These are phyloP conservation scores for Penicillium expansum DNA, from an alignment of 2,329 filamentous ascomycete species.

Conservation along the genomic window DNA sequence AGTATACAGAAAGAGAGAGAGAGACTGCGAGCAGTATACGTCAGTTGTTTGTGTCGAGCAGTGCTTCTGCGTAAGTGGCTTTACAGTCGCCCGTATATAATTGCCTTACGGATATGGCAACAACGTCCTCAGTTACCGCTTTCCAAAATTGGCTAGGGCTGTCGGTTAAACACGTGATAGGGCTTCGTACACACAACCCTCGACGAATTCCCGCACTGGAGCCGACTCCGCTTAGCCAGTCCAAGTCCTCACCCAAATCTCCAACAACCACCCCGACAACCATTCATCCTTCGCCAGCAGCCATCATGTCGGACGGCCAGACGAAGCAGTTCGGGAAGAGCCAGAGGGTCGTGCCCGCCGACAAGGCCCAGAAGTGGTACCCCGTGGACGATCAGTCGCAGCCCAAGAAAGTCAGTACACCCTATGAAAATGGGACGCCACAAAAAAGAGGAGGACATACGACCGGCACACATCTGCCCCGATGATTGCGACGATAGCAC, in stretches of 20 bases:
- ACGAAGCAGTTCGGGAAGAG: constrained; percentile 98
- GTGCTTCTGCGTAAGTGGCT: constrained; percentile 17
- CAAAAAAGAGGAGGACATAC: constrained; percentile 25
- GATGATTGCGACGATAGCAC: constrained; percentile 33
- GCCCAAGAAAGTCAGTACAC: constrained; percentile 85
- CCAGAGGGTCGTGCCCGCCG: constrained; percentile 81
- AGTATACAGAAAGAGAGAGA: constrained; percentile 18
- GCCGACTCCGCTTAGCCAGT: constrained; percentile 37
- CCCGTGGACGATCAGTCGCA: constrained; percentile 85
- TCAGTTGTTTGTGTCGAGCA: constrained; percentile 28
- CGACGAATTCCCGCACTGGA: constrained; percentile 44
- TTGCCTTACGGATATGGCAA: constrained; percentile 15
- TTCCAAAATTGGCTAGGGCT: constrained; percentile 14
- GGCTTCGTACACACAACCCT: constrained; percentile 37
- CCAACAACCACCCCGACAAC: constrained; percentile 46
- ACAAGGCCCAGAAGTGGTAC: constrained; percentile 99
- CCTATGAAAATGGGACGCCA: constrained; percentile 19
- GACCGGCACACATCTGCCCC: constrained; percentile 22
- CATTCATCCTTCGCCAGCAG: constrained; percentile 43
- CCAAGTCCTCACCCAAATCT: constrained; percentile 41
- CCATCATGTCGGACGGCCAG: constrained; percentile 60
- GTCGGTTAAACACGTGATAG: constrained; percentile 33
- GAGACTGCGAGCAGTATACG: constrained; percentile 27
- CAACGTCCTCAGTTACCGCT: not conserved
- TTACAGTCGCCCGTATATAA: constrained; percentile 13